Evolutionary conservation across 306 rosid species (phyloP).

Genomic region (Alnus glutinosa): DNA sequence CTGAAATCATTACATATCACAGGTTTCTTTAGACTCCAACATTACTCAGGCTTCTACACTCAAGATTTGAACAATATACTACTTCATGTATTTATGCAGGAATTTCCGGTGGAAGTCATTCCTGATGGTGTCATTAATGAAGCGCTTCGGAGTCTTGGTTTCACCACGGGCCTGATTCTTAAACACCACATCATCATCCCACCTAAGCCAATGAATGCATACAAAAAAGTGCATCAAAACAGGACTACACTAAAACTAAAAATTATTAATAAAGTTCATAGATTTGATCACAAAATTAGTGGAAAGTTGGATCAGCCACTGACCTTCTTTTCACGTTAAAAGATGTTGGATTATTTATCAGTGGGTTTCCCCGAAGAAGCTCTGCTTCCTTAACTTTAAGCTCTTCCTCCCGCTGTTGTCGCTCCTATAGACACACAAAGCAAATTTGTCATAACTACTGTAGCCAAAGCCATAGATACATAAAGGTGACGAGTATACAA

Average conservation of each 20-base stretch:
- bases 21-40: not conserved
- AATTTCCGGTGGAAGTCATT: slow-evolving; percentile 92
- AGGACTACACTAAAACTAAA: not conserved
- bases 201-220: slow-evolving; percentile 37
- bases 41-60: not conserved
- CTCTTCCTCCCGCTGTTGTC: slow-evolving; percentile 72
- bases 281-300: not conserved
- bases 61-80: not conserved
- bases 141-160: slow-evolving; percentile 82
- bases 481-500: not conserved
- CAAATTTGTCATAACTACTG: slow-evolving; percentile 1
- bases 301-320: slow-evolving; percentile 6
- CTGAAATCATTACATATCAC: not conserved
- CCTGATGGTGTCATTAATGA: slow-evolving; percentile 90
- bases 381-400: slow-evolving; percentile 88
- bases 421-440: slow-evolving; percentile 53
- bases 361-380: slow-evolving; percentile 80
- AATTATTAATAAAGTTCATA: not conserved
- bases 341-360: slow-evolving; percentile 68
- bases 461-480: not conserved
- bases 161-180: slow-evolving; percentile 95
- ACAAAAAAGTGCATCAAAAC: not conserved
- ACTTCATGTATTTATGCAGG: slow-evolving; percentile 92
- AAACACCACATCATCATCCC: slow-evolving; percentile 95
- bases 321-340: slow-evolving; percentile 85